A percentile compares a stretch with the other conserved stretches of the same genome.
Conservation (phyloP, 768 basidiomycete genomes). For the Phanerodontia chrysosporium region DNA sequence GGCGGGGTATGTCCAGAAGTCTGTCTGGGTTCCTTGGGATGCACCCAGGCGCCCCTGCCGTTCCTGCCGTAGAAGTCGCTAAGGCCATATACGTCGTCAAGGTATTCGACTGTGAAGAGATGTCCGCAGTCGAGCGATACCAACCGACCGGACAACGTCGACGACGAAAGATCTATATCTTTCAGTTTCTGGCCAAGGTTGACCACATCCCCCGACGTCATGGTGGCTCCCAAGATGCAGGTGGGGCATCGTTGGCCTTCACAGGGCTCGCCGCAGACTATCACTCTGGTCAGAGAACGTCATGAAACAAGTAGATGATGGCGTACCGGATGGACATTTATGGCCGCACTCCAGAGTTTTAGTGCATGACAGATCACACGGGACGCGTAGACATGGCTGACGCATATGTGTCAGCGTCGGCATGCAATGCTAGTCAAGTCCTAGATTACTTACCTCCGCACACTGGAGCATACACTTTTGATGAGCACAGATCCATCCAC, state of each 20-base stretch:
- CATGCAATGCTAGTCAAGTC: not conserved
- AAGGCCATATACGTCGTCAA: conserved; percentile 58
- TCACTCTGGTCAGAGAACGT: not conserved
- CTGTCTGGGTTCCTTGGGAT: conserved; percentile 35
- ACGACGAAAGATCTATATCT: conserved; percentile 41
- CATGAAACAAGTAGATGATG: conserved; percentile 8
- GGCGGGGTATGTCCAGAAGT: conserved; percentile 39
- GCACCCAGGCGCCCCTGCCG: conserved; percentile 35
- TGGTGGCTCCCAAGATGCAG: conserved; percentile 43
- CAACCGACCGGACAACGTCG: conserved; percentile 42
- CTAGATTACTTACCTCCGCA: conserved; percentile 49
- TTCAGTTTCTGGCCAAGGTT: conserved; percentile 53
- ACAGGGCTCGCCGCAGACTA: conserved; percentile 71
- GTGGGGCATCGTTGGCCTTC: conserved; percentile 45
- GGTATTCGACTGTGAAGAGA: conserved; percentile 64
- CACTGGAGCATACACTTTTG: conserved; percentile 56
- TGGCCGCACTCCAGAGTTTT: conserved; percentile 55
- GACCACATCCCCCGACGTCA: conserved; percentile 39
- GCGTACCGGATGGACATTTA: conserved; percentile 60
- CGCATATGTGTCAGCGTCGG: conserved; percentile 10
- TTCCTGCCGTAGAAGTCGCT: conserved; percentile 43
- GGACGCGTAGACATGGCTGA: conserved; percentile 65
- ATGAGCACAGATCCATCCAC: conserved; percentile 58
- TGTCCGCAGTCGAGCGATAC: conserved; percentile 67
- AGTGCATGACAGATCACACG: conserved; percentile 55